Percentiles rank a stretch among this genome's conserved stretches.
These are phyloP conservation scores for Mimosa pudica DNA, from an alignment of 306 rosid species.

Conservation along the genomic window DNA sequence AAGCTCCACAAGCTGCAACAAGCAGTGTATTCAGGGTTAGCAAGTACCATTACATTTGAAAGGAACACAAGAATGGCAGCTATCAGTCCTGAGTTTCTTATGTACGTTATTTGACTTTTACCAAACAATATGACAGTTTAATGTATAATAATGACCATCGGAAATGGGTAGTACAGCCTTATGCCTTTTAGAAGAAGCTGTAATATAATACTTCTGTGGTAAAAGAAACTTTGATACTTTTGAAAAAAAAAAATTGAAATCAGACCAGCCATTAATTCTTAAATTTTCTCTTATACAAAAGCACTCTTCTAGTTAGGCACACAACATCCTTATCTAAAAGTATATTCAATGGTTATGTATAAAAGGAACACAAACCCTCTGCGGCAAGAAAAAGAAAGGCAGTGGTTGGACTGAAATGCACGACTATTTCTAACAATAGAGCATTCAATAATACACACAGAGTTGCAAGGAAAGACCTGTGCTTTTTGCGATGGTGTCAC, in stretches of 20 bases:
- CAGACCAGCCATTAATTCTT: neutral
- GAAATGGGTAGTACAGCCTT: neutral
- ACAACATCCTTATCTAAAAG: slow-evolving; percentile 2
- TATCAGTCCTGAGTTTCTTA: slow-evolving; percentile 8
- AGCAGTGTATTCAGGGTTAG: slow-evolving; percentile 34
- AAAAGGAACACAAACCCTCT: slow-evolving; percentile 22
- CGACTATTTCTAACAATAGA: slow-evolving; percentile 26
- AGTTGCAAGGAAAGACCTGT: slow-evolving; percentile 59
- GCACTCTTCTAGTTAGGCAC: slow-evolving; percentile 23
- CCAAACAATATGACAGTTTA: neutral
- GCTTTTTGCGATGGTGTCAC: slow-evolving; percentile 99
- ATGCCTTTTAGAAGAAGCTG: slow-evolving; percentile 5
- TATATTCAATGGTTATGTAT: slow-evolving; percentile 9
- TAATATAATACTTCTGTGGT: neutral
- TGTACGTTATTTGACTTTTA: neutral
- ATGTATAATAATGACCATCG: neutral
- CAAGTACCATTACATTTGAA: slow-evolving; percentile 16
- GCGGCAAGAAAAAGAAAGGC: slow-evolving; percentile 25
- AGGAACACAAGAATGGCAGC: slow-evolving; percentile 24
- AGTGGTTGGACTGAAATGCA: slow-evolving; percentile 18
- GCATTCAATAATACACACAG: slow-evolving; percentile 23
- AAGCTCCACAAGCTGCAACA: slow-evolving; percentile 92
- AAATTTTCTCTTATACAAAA: neutral
- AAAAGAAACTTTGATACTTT: neutral
- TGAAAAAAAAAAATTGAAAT: neutral